Percentiles rank a stretch among this genome's conserved stretches.
Conservation (phyloP, 305 asterid species). For the Fraxinus latifolia region DNA sequence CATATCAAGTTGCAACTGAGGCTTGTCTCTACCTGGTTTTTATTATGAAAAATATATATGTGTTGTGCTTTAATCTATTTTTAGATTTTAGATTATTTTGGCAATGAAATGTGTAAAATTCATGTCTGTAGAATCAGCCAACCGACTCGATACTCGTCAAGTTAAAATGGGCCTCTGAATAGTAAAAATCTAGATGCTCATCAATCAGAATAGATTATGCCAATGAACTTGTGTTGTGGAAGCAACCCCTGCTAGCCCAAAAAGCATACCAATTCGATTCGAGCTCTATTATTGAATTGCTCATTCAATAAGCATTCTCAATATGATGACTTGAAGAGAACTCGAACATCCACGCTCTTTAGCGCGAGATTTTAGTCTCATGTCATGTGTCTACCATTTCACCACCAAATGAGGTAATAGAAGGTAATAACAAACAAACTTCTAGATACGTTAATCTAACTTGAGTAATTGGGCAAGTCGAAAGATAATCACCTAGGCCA, state of each 20-base stretch:
- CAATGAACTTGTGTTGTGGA: background rate
- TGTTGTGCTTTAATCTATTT: background rate
- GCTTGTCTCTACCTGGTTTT: background rate
- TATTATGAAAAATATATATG: background rate
- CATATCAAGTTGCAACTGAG: background rate
- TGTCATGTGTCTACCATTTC: no score
- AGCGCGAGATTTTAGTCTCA: no score
- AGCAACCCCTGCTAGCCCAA: background rate
- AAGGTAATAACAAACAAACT: background rate
- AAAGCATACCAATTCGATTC: no score
- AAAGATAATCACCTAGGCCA: no score
- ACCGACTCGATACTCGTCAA: background rate
- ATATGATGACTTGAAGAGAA: no score
- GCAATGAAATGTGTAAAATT: background rate
- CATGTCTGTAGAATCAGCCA: background rate
- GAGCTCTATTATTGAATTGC: no score
- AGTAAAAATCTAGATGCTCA: background rate
- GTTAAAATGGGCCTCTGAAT: background rate
- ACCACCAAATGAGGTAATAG: no score
- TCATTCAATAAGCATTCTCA: no score
- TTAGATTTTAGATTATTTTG: background rate
- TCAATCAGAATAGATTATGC: background rate
- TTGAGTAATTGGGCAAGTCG: no score
- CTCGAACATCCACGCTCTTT: no score
- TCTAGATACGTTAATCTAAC: background rate